phyloP scores from a whole-genome alignment of 2,329 filamentous ascomycete genomes.

The Proliferodiscus dingleyae region DNA sequence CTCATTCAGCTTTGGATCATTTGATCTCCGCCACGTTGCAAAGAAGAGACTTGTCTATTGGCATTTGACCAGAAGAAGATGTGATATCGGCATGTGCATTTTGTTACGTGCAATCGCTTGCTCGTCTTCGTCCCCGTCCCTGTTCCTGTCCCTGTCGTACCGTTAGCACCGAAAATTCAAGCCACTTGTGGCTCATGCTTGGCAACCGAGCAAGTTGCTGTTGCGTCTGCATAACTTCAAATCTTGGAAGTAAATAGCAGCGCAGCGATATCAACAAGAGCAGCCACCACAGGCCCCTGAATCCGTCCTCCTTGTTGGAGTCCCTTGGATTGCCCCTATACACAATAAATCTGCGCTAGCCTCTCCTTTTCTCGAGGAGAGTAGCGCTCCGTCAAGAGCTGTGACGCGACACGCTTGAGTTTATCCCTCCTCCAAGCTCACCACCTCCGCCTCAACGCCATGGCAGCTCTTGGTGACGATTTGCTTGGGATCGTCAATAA shows the following conservation, averaged over 20 bases:
- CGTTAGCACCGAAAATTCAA: no score
- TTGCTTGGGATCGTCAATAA: conserved; percentile 95
- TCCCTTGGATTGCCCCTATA: not conserved
- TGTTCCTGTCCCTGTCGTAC: no score
- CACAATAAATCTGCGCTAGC: not conserved
- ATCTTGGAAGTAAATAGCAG: conserved; percentile 3
- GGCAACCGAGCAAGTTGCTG: not conserved
- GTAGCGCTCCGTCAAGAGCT: not conserved
- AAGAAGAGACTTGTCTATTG: no score
- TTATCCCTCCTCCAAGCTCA: conserved; percentile 10
- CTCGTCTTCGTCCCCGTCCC: no score
- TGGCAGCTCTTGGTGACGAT: conserved; percentile 95
- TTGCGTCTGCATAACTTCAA: not conserved
- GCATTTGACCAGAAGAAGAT: no score
- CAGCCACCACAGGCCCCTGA: not conserved
- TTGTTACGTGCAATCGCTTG: no score
- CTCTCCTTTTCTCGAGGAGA: conserved; percentile 3
- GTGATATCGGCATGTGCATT: no score
- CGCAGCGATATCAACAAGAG: not conserved
- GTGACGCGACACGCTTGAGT: conserved; percentile 18
- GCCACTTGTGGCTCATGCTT: not conserved
- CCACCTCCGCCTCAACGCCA: conserved; percentile 36
- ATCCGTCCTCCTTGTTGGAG: no score
- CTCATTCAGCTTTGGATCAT: no score
- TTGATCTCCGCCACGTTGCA: no score